Conservation (phyloP, 352 stramenopile species). For the Globisporangium lucens region DNA sequence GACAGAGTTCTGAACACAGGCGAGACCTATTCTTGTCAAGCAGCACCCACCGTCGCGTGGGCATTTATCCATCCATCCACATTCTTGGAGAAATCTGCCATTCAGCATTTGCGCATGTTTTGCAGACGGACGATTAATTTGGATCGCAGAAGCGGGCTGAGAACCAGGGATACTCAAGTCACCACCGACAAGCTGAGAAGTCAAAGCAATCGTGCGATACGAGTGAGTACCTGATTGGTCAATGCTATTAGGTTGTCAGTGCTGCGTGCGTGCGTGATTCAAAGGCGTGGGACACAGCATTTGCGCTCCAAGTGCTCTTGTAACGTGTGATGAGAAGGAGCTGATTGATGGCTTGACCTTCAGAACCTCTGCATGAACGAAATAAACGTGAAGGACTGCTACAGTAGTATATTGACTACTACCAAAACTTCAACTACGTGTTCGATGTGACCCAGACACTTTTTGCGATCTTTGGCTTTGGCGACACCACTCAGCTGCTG, state of each 20-base stretch:
- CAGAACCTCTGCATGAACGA: too few species aligned
- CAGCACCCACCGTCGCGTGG: background rate
- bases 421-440: constrained; percentile 29
- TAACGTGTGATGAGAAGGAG: too few species aligned
- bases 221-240: background rate
- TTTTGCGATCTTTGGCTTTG: constrained; percentile 24
- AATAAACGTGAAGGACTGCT: too few species aligned
- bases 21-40: background rate
- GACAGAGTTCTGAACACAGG: background rate
- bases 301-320: background rate
- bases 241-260: background rate
- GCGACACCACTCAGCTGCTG: constrained; percentile 10
- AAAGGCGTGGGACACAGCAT: background rate
- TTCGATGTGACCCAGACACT: constrained; percentile 31
- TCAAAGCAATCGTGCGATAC: background rate
- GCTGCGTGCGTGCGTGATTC: too few species aligned
- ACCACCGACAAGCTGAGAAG: background rate
- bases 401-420: constrained; percentile 1
- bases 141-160: background rate
- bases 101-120: background rate
- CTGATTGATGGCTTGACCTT: too few species aligned
- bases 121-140: background rate
- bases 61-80: background rate
- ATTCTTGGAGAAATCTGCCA: background rate
- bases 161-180: background rate